A percentile compares a stretch with the other conserved stretches of the same genome.
Conservation (phyloP, 305 asterid genomes). For the Rubia peregrina region DNA sequence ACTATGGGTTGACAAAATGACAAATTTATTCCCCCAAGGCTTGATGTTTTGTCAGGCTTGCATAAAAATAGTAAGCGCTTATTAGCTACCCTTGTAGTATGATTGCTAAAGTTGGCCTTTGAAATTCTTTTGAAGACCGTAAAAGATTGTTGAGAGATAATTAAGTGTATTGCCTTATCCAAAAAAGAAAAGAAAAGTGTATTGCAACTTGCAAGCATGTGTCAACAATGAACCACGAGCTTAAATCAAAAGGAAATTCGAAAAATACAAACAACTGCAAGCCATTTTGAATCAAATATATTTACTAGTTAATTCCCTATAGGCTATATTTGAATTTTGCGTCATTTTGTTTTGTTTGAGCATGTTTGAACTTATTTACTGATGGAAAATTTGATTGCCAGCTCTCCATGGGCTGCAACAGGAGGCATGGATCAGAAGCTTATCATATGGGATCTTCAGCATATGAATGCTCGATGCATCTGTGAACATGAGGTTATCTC, state of each 20-base stretch:
- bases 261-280: not conserved
- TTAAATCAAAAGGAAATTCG: not conserved
- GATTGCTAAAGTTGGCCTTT: no score
- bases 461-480: slow-evolving; percentile 59
- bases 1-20: not conserved
- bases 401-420: slow-evolving; percentile 76
- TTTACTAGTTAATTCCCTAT: not conserved
- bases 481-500: slow-evolving; percentile 70
- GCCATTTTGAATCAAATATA: not conserved
- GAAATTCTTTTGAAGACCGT: no score
- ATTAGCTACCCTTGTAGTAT: not conserved
- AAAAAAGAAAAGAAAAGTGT: no score
- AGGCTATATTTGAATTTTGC: not conserved
- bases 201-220: no score
- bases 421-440: slow-evolving; percentile 25
- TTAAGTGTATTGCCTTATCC: no score
- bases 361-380: not conserved
- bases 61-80: not conserved
- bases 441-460: slow-evolving; percentile 33
- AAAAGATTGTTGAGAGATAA: no score
- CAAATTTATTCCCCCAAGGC: not conserved
- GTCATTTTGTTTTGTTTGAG: not conserved
- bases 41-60: not conserved
- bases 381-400: slow-evolving; percentile 23
- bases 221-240: no score